Conservation (phyloP, 2,329 filamentous ascomycete genomes). For the Dothistroma septosporum region DNA sequence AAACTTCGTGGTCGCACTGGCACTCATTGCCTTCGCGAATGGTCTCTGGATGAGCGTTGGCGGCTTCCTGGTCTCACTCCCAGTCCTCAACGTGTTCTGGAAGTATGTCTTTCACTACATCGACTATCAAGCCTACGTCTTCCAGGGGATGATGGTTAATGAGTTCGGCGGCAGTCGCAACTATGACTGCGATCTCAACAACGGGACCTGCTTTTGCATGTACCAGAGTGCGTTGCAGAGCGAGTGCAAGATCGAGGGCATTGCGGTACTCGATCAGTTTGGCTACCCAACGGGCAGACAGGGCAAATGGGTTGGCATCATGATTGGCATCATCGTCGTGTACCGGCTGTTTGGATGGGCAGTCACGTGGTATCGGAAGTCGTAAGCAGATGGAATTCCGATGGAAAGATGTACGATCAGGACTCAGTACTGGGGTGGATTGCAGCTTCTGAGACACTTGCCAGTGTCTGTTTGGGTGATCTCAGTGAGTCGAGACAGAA, state of each 20-base stretch:
- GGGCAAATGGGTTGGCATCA: constrained; percentile 67
- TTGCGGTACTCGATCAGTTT: constrained; percentile 63
- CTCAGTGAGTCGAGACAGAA: not conserved
- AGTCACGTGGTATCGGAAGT: constrained; percentile 36
- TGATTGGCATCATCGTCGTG: constrained; percentile 67
- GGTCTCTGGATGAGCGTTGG: constrained; percentile 82
- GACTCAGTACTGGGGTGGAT: not conserved
- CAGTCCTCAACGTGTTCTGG: constrained; percentile 75
- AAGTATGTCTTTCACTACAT: constrained; percentile 85
- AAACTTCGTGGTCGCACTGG: constrained; percentile 74
- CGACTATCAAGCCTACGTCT: constrained; percentile 82
- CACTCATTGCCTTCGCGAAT: constrained; percentile 78
- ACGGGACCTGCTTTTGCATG: constrained; percentile 60
- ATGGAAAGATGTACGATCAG: not conserved
- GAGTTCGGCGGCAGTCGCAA: constrained; percentile 63
- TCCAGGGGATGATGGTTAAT: constrained; percentile 91
- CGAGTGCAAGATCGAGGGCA: constrained; percentile 65
- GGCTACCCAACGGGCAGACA: constrained; percentile 59
- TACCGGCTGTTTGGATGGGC: constrained; percentile 65
- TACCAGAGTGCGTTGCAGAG: constrained; percentile 58
- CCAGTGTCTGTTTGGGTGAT: not conserved
- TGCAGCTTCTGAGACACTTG: not conserved
- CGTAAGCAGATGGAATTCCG: constrained; percentile 1
- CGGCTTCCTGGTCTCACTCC: constrained; percentile 73
- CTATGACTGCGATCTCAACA: constrained; percentile 52